Evolutionary conservation across 2,329 filamentous ascomycete genomes (phyloP).

Genomic region (Calonectria pseudoturangicola): DNA sequence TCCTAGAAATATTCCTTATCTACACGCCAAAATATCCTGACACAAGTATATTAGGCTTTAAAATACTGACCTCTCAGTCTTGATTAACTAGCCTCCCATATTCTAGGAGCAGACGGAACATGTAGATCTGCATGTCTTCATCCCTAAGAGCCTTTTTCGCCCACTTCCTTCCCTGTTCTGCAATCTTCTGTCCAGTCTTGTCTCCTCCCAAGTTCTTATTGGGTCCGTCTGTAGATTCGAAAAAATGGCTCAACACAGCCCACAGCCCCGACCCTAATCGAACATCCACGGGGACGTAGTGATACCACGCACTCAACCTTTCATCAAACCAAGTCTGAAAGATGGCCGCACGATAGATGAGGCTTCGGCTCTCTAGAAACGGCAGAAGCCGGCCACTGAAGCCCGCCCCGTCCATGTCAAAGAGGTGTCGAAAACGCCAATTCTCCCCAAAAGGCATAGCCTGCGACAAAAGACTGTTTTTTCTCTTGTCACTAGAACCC

Average conservation of each 20-base stretch:
- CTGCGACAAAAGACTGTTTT: background rate
- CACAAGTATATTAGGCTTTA: background rate
- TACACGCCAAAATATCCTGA: too few species aligned
- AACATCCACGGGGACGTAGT: constrained; percentile 78
- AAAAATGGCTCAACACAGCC: constrained; percentile 65
- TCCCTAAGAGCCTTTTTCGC: constrained; percentile 79
- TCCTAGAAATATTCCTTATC: too few species aligned
- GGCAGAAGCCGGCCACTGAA: constrained; percentile 80
- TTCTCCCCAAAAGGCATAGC: constrained; percentile 61
- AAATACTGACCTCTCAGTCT: background rate
- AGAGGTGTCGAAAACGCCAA: constrained; percentile 77
- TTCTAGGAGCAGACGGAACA: constrained; percentile 77
- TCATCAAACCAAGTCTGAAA: constrained; percentile 80
- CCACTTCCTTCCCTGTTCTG: constrained; percentile 79
- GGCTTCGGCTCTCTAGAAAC: constrained; percentile 77
- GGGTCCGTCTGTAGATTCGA: background rate
- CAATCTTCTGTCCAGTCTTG: constrained; percentile 68
- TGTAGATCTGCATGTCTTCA: constrained; percentile 85
- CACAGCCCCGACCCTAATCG: constrained; percentile 74
- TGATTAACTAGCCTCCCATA: constrained; percentile 64
- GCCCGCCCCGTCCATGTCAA: constrained; percentile 82
- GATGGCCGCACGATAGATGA: constrained; percentile 78
- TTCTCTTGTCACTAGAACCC: background rate
- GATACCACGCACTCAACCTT: constrained; percentile 76
- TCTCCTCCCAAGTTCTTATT: background rate